A percentile compares a stretch with the other conserved stretches of the same genome.
Conservation (phyloP, 2,329 filamentous ascomycete species). For the Venturia asperata region DNA sequence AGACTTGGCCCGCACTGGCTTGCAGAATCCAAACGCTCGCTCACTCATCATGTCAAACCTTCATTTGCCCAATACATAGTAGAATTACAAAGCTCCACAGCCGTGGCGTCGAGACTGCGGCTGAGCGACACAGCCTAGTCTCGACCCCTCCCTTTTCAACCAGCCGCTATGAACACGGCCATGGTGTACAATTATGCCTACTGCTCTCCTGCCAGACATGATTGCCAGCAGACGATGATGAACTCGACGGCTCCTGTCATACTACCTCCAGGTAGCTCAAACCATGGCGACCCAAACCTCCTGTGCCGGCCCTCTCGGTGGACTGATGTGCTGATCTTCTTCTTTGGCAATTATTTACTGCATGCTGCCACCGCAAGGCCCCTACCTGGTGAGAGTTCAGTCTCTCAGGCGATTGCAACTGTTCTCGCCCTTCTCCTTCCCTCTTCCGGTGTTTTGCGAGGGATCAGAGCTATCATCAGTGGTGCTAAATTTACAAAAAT, state of each 20-base stretch:
- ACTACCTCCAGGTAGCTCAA: neutral
- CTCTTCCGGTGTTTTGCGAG: neutral
- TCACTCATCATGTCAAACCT: too few relatives aligned
- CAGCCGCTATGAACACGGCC: too few relatives aligned
- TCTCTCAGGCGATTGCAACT: neutral
- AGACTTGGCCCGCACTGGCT: too few relatives aligned
- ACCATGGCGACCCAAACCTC: constrained; percentile 22
- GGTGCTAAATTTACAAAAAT: neutral
- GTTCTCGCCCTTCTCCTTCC: constrained; percentile 4
- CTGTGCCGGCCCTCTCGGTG: constrained; percentile 23
- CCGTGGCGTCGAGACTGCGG: too few relatives aligned
- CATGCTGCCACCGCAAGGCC: constrained; percentile 24
- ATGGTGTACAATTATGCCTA: too few relatives aligned
- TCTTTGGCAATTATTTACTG: constrained; percentile 26
- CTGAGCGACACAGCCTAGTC: too few relatives aligned
- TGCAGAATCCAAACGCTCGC: too few relatives aligned
- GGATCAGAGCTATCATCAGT: neutral
- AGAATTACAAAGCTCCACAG: too few relatives aligned
- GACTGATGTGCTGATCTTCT: constrained; percentile 25
- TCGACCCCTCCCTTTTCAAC: too few relatives aligned
- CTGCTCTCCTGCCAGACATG: too few relatives aligned
- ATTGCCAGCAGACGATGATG: too few relatives aligned
- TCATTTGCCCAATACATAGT: too few relatives aligned
- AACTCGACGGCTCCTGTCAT: neutral
- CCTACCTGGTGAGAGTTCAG: neutral